Evolutionary conservation across 2,329 filamentous ascomycete genomes (phyloP), one percentile per base, ranked within the genome.

Genomic region (Aspergillus sp.): DNA sequence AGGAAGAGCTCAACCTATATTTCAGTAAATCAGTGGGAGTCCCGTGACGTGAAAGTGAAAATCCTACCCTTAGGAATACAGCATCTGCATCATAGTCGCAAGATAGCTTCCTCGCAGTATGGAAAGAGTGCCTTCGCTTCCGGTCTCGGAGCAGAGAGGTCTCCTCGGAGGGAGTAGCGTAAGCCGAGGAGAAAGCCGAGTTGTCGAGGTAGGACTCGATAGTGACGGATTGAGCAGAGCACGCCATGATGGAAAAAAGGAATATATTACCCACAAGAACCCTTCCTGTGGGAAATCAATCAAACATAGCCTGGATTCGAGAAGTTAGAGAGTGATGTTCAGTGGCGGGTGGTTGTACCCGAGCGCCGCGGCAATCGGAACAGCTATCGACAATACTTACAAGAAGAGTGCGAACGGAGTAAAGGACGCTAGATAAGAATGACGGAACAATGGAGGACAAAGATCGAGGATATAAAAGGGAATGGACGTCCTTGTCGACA

Each of bases 1-100:
- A 99, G 73, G 58, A 79, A 80, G 24, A 80, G 68, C 65, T 80
- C 77, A 42, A 80, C 77, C 75, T 77, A 60, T 30, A 11, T 30
- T 11, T 15, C 15, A 20, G 51, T 44, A 60, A 59, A 64, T 51
- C 22, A 48, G 65, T 58, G 22, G 52, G 42, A n/a, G 24, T 15
- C 30, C 37, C 41, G 12, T 19, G 24, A 37, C 11, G 39, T 15
- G 34, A 15, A 9, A 37, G 12, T n/a, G 12, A 13, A 3, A 12
- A 33, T 9, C 73, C 66, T 47, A 77, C 75, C 59, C 74, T 68
- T n/a, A 80, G 66, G 48, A 76, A 79, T 15, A 79, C 70, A 12
- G 77, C 76, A 58, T 79, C 41, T 22, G 75, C 72, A 66, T 77
- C 77, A 59, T 76, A 76, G 52, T 79, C 73, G 54, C 73, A 77